Percentiles rank a stretch among this genome's conserved stretches.
Conservation (phyloP, 371 early-diverging fungal genomes). For the Lichtheimia hyalospora region DNA sequence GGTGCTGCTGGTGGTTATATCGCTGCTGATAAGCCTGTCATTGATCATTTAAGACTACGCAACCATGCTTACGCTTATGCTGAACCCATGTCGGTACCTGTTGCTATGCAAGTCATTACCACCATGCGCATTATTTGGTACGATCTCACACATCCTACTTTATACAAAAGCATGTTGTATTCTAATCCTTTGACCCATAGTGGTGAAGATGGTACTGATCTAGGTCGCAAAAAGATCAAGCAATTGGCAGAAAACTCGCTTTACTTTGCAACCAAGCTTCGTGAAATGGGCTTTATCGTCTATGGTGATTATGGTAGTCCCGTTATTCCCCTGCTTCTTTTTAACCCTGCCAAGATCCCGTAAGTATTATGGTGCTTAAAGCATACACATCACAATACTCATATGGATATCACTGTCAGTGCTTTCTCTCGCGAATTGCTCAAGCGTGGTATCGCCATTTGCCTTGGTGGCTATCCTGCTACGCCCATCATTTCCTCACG, state of each 20-base stretch:
- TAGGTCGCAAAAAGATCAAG: slow-evolving; percentile 84
- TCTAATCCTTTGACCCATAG: slow-evolving; percentile 22
- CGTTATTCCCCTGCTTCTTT: slow-evolving; percentile 92
- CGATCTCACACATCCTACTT: background rate
- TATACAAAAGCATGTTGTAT: too few relatives aligned
- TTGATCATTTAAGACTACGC: slow-evolving; percentile 83
- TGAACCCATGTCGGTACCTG: slow-evolving; percentile 91
- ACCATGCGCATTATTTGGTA: slow-evolving; percentile 77
- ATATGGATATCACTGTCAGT: slow-evolving; percentile 6
- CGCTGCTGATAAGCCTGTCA: slow-evolving; percentile 75
- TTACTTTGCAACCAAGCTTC: slow-evolving; percentile 82
- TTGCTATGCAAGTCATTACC: slow-evolving; percentile 86
- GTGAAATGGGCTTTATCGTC: slow-evolving; percentile 93
- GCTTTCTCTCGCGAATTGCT: slow-evolving; percentile 96
- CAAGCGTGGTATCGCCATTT: slow-evolving; percentile 91
- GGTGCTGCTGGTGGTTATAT: slow-evolving; percentile 99
- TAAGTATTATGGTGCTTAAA: slow-evolving; percentile 10
- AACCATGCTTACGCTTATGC: slow-evolving; percentile 90
- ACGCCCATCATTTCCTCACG: slow-evolving; percentile 94
- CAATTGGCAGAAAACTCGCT: slow-evolving; percentile 83
- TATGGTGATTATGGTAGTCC: slow-evolving; percentile 96
- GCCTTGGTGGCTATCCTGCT: slow-evolving; percentile 97
- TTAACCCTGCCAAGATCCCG: slow-evolving; percentile 96
- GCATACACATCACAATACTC: background rate
- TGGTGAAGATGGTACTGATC: slow-evolving; percentile 84